phyloP scores from a whole-genome alignment of 202 grass and related monocot species.

The Setaria viridis region DNA sequence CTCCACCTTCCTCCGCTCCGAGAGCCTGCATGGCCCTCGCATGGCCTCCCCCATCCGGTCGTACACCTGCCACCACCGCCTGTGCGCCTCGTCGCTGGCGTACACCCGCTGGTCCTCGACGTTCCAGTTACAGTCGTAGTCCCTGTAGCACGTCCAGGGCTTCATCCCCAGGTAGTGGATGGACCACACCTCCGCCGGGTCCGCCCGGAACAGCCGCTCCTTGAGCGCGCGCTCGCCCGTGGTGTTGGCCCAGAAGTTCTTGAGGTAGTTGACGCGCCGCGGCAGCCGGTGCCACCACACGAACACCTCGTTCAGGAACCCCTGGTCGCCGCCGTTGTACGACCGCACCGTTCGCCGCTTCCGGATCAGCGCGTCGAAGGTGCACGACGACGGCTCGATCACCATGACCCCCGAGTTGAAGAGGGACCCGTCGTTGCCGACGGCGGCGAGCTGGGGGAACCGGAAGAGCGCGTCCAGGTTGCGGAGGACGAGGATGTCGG shows the following conservation, averaged over 20 bases:
- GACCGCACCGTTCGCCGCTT: constrained; percentile 57
- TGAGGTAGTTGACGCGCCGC: constrained; percentile 78
- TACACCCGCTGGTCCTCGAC: constrained; percentile 65
- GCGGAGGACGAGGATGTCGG: constrained; percentile 85
- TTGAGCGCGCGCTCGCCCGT: constrained; percentile 62
- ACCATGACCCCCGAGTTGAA: constrained; percentile 93
- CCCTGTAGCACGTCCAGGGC: constrained; percentile 87
- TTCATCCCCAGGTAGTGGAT: constrained; percentile 86
- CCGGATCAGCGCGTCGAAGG: constrained; percentile 60
- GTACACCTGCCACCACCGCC: constrained; percentile 82
- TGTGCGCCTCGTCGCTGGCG: constrained; percentile 75
- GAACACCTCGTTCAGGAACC: constrained; percentile 94
- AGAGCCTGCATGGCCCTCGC: constrained; percentile 58
- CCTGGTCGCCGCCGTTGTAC: constrained; percentile 96
- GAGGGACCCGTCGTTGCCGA: constrained; percentile 65
- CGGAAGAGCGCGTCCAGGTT: constrained; percentile 71
- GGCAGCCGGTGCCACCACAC: constrained; percentile 97
- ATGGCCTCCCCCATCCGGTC: constrained; percentile 75
- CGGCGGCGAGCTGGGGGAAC: constrained; percentile 79
- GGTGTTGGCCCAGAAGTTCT: constrained; percentile 86
- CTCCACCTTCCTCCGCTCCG: constrained; percentile 68
- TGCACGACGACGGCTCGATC: constrained; percentile 84
- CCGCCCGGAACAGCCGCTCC: constrained; percentile 67
- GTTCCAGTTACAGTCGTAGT: constrained; percentile 98
- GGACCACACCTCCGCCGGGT: constrained; percentile 64